Evolutionary conservation across 768 basidiomycete species (phyloP), one percentile per base, ranked within the genome.

Genomic region (Boletus sp.): DNA sequence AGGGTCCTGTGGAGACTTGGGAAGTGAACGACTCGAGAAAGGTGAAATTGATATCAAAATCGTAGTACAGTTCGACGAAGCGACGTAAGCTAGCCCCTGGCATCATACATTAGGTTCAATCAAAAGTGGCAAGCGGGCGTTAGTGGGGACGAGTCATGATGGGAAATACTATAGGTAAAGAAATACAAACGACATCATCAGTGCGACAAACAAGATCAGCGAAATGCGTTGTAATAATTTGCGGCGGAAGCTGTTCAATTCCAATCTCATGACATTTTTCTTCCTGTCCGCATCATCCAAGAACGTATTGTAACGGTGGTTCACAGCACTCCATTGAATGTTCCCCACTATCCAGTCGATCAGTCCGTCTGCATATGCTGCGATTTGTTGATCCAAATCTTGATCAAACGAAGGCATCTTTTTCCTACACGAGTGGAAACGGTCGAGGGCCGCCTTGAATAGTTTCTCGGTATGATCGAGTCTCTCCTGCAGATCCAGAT

Each of bases 1-100:
- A 80, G 17, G 86, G 86, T 14, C 81, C 79, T 0, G 84, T 87
- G 0, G 80, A 82, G 55, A 71, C 67, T 20, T 89, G 87, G 87
- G 65, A 69, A 42, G 72, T 86, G 3, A 63, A 58, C 14, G 56
- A 82, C 6, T 33, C 47, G 29, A 78, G 75, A 33, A 80, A 72
- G 58, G 65, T 78, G n/a, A 51, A 37, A 7, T 39, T 61, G 47
- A n/a, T 15, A 42, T 24, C 7, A 20, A 50, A 28, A 17, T 20
- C 33, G 14, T 49, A 50, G 47, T 37, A 40, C 14, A 30, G 40
- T 15, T 12, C n/a, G 33, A 46, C 18, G 39, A 52, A 32, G 48
- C 12, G 14, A 51, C 18, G 44, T 15, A n/a, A n/a, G 15, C 28
- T 29, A 17, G n/a, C 28, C 9, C 41, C 36, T 17, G 18, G 24